These are phyloP conservation scores for Megacollybia marginata DNA, from an alignment of 768 basidiomycete species.

Conservation along the genomic window DNA sequence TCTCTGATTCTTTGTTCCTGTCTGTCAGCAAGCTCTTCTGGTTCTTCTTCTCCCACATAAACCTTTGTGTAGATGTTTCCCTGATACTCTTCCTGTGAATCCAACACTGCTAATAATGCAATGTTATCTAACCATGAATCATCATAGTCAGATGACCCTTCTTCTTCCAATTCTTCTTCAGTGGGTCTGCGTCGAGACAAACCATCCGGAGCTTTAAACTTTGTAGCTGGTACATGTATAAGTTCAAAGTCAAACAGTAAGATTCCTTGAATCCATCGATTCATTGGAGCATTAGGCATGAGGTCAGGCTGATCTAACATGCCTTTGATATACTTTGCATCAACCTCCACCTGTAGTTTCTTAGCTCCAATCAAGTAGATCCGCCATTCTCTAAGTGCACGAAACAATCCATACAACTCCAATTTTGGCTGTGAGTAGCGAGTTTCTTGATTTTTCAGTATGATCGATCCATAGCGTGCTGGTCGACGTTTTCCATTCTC, in stretches of 20 bases:
- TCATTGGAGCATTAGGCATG: constrained; percentile 24
- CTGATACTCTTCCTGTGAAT: neutral
- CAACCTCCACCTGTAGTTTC: constrained; percentile 14
- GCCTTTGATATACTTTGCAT: constrained; percentile 18
- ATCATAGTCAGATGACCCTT: constrained; percentile 2
- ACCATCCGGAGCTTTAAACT: constrained; percentile 23
- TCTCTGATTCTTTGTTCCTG: too few relatives aligned
- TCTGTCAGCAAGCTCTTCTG: too few relatives aligned
- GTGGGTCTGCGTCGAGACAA: constrained; percentile 15
- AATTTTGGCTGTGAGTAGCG: constrained; percentile 26
- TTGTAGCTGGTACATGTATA: constrained; percentile 18
- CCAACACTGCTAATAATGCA: constrained; percentile 12
- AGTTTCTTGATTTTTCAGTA: constrained; percentile 19
- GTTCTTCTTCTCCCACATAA: too few relatives aligned
- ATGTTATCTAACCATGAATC: constrained; percentile 12
- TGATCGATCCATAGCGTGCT: constrained; percentile 12
- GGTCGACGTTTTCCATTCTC: constrained; percentile 5
- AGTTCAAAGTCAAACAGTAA: constrained; percentile 24
- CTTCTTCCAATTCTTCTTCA: constrained; percentile 6
- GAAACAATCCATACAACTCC: constrained; percentile 25
- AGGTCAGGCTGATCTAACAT: constrained; percentile 22
- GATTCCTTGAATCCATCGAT: constrained; percentile 29
- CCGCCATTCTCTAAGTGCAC: constrained; percentile 14
- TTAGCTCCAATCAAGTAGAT: constrained; percentile 12
- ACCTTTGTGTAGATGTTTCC: too few relatives aligned